Conservation (phyloP, 2,329 filamentous ascomycete species). For the Diaporthe australafricana region DNA sequence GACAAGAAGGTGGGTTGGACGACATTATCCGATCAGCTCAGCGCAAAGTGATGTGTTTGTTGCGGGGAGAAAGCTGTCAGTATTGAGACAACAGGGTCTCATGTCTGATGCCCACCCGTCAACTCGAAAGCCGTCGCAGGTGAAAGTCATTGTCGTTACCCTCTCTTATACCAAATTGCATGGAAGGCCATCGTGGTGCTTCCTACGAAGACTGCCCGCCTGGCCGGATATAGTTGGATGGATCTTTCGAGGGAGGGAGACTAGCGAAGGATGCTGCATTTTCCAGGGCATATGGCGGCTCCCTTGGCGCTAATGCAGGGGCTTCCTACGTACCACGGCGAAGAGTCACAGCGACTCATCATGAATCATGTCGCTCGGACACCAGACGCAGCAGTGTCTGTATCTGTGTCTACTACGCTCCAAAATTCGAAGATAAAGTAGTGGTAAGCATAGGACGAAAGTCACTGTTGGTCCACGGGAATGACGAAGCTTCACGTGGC, state of each 20-base stretch:
- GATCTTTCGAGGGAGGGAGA: background rate
- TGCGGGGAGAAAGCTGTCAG: background rate
- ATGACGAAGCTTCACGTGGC: too few relatives aligned
- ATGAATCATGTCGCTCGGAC: background rate
- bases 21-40: background rate
- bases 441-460: background rate
- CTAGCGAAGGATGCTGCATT: background rate
- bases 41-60: background rate
- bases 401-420: too few relatives aligned
- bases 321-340: background rate
- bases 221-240: background rate
- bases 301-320: background rate
- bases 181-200: background rate
- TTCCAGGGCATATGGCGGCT: background rate
- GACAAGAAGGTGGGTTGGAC: background rate
- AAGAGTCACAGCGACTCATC: conserved; percentile 9
- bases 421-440: background rate
- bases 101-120: background rate
- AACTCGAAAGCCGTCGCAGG: background rate
- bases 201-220: background rate
- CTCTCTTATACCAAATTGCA: background rate
- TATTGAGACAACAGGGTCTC: background rate
- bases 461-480: too few relatives aligned
- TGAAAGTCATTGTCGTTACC: background rate
- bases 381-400: background rate